Conservation (phyloP, 1,139 yeast genomes). For the Suhomyces taliae region DNA sequence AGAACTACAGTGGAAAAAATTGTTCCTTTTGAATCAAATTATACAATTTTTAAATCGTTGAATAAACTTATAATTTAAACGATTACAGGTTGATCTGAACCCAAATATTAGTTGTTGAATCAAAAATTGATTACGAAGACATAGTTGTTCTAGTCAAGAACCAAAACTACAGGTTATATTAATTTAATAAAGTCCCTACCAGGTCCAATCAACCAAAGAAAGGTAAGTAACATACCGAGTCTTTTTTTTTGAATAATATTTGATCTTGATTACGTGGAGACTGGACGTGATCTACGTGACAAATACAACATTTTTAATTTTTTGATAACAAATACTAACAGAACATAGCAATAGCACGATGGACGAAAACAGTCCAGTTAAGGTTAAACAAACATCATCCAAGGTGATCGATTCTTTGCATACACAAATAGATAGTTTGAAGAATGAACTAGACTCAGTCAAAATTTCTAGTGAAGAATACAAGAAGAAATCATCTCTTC, state of each 20-base stretch:
- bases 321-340: not conserved
- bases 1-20: not conserved
- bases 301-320: too few relatives aligned
- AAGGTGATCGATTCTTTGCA: conserved; percentile 61
- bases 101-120: not conserved
- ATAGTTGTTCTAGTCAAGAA: too few relatives aligned
- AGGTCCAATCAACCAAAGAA: too few relatives aligned
- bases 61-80: not conserved
- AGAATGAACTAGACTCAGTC: conserved; percentile 49
- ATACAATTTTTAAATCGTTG: not conserved
- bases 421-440: conserved; percentile 51
- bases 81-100: not conserved
- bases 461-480: conserved; percentile 39
- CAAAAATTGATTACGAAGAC: too few relatives aligned
- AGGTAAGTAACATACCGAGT: too few relatives aligned
- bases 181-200: too few relatives aligned
- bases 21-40: not conserved
- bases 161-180: too few relatives aligned
- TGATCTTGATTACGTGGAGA: not conserved
- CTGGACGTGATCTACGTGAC: not conserved
- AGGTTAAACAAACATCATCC: conserved; percentile 22
- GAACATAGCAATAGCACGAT: conserved; percentile 1
- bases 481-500: conserved; percentile 49
- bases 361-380: conserved; percentile 13
- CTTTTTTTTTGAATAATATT: too few relatives aligned